Percentiles rank a stretch among this genome's conserved stretches.
phyloP scores from a whole-genome alignment of 2,329 filamentous ascomycete species.

The Alternaria dauci region DNA sequence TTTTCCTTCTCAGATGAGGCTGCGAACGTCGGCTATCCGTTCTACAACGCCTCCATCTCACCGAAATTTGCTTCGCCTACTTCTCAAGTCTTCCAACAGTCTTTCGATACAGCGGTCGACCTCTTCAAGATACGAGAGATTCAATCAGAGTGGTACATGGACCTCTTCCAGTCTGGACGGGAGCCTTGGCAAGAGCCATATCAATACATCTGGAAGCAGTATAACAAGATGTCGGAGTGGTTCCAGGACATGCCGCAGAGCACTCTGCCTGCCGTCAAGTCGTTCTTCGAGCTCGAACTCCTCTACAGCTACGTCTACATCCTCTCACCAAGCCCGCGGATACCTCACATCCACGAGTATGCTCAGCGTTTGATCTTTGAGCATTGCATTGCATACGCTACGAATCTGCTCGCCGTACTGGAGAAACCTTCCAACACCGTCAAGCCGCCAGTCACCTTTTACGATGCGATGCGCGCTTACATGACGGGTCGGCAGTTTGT shows the following conservation, averaged over 20 bases:
- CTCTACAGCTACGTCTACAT: conserved; percentile 93
- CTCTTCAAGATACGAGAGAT: conserved; percentile 84
- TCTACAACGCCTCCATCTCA: conserved; percentile 49
- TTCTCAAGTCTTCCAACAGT: conserved; percentile 63
- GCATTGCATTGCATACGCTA: conserved; percentile 82
- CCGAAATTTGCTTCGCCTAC: conserved; percentile 57
- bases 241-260: conserved; percentile 75
- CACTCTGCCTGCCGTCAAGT: conserved; percentile 70
- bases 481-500: conserved; percentile 69
- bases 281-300: conserved; percentile 86
- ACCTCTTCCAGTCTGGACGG: conserved; percentile 80
- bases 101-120: conserved; percentile 75
- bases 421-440: conserved; percentile 60
- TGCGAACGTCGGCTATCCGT: conserved; percentile 80
- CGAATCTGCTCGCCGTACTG: conserved; percentile 74
- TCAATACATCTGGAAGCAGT: conserved; percentile 78
- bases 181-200: conserved; percentile 73
- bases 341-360: conserved; percentile 77
- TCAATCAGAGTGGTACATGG: conserved; percentile 90
- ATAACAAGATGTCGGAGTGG: conserved; percentile 81
- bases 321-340: conserved; percentile 78
- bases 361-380: conserved; percentile 85
- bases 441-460: conserved; percentile 79
- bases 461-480: conserved; percentile 85
- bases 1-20: conserved; percentile 96